Evolutionary conservation across 148 eudicot species (phyloP), one percentile per base, ranked within the genome.

Genomic region (Rhododendron henanense): DNA sequence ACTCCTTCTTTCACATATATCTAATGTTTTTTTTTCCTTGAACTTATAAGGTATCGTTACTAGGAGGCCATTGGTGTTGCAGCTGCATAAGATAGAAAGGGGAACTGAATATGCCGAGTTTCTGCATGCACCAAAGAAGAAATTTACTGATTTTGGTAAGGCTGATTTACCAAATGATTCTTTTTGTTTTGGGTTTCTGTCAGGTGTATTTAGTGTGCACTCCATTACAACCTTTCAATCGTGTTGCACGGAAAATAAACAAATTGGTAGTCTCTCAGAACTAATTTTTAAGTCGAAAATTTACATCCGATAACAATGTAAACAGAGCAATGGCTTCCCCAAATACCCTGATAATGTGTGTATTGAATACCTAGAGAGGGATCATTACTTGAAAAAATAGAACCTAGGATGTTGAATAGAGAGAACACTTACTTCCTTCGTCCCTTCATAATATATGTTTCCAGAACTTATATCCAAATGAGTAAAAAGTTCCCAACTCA

Each of bases 21-120:
- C 19, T 57, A 28, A 14, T 51, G 35, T 53, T 11, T 15, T 78
- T 15, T 73, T 31, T 31, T 31, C 73, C 31, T 53, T 83, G 33
- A 77, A 79, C 63, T 82, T 86, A 69, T 78, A 84, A 96, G 98
- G 99, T 63, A 97, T 97, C 88, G 99, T 97, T 81, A 97, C 99
- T 9, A 87, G 99, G 92, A 90, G 99, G 87, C 99, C 99, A 45
- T 90, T 97, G 88, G 99, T 97, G 84, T 87, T 97, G 87, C 99
- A 97, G 89, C 93, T 97, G 77, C 99, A 97, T 85, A 94, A 97
- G 92, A 94, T 87, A 7, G 98, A 95, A 0, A 90, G 94, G 57
- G 93, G 92, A 87, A 57, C 94, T 81, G 99, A 97, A 85, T 95
- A 97, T 88, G 99, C 95, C 10, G 99, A 97, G 91, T 97, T 97